Conservation (phyloP, 768 basidiomycete genomes). For the Xerocomellus dryophilus region DNA sequence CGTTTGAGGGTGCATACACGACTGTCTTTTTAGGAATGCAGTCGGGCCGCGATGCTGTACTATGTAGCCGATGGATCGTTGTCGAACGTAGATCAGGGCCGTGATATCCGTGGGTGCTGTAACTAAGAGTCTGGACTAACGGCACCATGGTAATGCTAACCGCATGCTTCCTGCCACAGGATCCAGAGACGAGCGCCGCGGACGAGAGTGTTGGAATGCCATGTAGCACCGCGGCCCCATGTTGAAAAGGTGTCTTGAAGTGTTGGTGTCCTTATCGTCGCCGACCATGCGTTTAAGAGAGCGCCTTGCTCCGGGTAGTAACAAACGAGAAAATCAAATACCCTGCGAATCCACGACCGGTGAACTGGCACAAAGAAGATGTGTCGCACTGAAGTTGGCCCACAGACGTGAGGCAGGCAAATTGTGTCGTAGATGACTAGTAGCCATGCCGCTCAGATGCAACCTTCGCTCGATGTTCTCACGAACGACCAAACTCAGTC, state of each 20-base stretch:
- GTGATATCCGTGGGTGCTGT: slow-evolving; percentile 2
- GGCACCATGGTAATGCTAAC: neutral
- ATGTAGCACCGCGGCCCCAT: slow-evolving; percentile 19
- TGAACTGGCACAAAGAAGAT: neutral
- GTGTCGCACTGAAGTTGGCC: neutral
- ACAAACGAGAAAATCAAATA: neutral
- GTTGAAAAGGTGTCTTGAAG: slow-evolving; percentile 4
- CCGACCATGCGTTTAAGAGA: neutral
- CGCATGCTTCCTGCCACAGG: neutral
- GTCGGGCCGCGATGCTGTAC: neutral
- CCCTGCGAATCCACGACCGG: slow-evolving; percentile 11
- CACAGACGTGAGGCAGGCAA: slow-evolving; percentile 2
- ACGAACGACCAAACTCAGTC: neutral
- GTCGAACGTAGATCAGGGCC: slow-evolving; percentile 18
- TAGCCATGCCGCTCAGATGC: neutral
- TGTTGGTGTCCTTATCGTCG: neutral
- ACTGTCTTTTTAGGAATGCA: neutral
- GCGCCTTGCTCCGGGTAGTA: neutral
- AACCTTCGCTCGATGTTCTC: slow-evolving; percentile 6
- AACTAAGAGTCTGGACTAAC: neutral
- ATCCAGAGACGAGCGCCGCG: slow-evolving; percentile 12
- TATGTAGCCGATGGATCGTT: neutral
- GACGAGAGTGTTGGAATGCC: slow-evolving; percentile 4
- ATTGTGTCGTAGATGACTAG: slow-evolving; percentile 9
- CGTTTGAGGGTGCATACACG: neutral